Conservation (phyloP, 2,329 filamentous ascomycete species). For the Hypomyces perniciosus region DNA sequence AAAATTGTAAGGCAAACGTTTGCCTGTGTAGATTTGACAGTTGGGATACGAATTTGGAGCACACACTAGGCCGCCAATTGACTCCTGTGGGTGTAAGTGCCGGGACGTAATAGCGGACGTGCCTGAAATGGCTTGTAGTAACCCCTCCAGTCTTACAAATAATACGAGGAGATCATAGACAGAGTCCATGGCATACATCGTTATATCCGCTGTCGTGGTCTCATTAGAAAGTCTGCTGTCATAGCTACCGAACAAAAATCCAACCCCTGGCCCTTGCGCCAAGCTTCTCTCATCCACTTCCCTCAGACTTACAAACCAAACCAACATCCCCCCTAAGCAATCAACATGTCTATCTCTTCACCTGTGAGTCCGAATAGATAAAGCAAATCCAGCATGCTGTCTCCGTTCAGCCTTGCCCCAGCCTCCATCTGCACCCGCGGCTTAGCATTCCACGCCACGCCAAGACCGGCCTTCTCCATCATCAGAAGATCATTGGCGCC, state of each 20-base stretch:
- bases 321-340: conserved; percentile 3
- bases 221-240: conserved; percentile 1
- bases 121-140: too few species aligned
- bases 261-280: background rate
- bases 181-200: background rate
- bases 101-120: too few species aligned
- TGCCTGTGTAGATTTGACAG: conserved; percentile 11
- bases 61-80: background rate
- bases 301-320: too few species aligned
- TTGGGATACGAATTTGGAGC: background rate
- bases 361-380: conserved; percentile 67
- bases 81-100: background rate
- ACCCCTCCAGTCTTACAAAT: background rate
- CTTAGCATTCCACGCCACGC: conserved; percentile 81
- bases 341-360: conserved; percentile 44
- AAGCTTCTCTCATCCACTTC: background rate
- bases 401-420: conserved; percentile 63
- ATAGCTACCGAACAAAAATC: background rate
- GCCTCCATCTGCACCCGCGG: conserved; percentile 75
- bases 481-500: conserved; percentile 79
- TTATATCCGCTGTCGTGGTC: background rate
- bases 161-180: background rate
- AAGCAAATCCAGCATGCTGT: conserved; percentile 64
- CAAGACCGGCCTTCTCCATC: conserved; percentile 68
- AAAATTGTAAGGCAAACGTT: background rate